Conservation (phyloP, 2,329 filamentous ascomycete genomes). For the Hymenoscyphus occultus region DNA sequence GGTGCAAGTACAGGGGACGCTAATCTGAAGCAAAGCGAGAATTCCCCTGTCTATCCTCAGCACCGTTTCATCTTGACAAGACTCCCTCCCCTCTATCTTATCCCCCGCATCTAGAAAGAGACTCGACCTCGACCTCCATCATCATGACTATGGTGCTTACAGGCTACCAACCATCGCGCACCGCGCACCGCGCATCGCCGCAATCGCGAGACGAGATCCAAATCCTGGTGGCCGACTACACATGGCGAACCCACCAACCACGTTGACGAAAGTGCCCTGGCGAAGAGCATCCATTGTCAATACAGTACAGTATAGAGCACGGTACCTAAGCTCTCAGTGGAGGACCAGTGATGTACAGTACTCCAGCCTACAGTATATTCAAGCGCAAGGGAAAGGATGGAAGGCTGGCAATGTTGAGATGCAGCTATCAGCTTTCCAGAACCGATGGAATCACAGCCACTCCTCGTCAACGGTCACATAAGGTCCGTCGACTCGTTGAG, state of each 20-base stretch:
- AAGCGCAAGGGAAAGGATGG: not conserved
- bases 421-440: conserved; percentile 1
- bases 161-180: not conserved
- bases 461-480: conserved; percentile 1
- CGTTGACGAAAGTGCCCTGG: not conserved
- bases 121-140: conserved; percentile 7
- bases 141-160: conserved; percentile 6
- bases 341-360: not conserved
- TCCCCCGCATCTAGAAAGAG: not conserved
- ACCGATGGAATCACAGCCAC: not conserved
- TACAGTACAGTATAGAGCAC: no score
- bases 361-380: not conserved
- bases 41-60: conserved; percentile 22
- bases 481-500: conserved; percentile 2
- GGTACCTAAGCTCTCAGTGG: not conserved
- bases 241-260: not conserved
- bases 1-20: not conserved
- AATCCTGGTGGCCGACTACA: not conserved
- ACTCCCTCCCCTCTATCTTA: conserved; percentile 5
- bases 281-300: not conserved
- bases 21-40: conserved; percentile 27
- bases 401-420: not conserved
- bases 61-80: conserved; percentile 27
- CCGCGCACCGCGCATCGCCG: not conserved
- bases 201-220: not conserved